Evolutionary conservation across 1,139 yeast species (phyloP).

Genomic region (Hemisphaericaspora subhashii): DNA sequence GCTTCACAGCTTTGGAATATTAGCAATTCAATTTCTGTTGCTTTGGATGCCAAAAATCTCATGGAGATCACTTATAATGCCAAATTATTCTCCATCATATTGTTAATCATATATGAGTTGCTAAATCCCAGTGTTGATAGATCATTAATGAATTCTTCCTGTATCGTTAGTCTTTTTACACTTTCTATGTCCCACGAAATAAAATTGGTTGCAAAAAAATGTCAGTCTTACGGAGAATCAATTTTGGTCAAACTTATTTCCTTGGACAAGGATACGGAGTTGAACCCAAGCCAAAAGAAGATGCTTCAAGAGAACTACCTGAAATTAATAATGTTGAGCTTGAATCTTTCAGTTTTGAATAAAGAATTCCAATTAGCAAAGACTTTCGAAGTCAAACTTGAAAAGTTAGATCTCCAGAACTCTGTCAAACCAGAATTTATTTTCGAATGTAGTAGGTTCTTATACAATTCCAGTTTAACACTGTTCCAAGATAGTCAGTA

Average conservation of each 20-base stretch:
- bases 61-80: slow-evolving; percentile 8
- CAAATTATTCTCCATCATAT: slow-evolving; percentile 22
- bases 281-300: slow-evolving; percentile 1
- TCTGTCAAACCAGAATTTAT: slow-evolving; percentile 7
- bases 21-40: slow-evolving; percentile 10
- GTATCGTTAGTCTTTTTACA: slow-evolving; percentile 17
- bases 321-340: slow-evolving; percentile 9
- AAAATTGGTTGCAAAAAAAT: slow-evolving; percentile 13
- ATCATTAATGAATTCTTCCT: slow-evolving; percentile 21
- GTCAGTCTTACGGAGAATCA: slow-evolving; percentile 10
- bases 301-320: slow-evolving; percentile 6
- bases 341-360: slow-evolving; percentile 9
- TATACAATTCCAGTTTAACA: slow-evolving; percentile 10
- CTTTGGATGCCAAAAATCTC: slow-evolving; percentile 16
- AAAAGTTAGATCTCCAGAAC: not conserved
- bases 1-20: slow-evolving; percentile 29
- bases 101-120: slow-evolving; percentile 22
- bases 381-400: slow-evolving; percentile 7
- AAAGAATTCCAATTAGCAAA: slow-evolving; percentile 7
- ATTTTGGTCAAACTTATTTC: slow-evolving; percentile 6
- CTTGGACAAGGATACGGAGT: slow-evolving; percentile 7
- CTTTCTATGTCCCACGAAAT: slow-evolving; percentile 10
- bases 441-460: slow-evolving; percentile 10
- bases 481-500: slow-evolving; percentile 4
- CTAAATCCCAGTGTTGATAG: slow-evolving; percentile 14